These are phyloP conservation scores for Starmera amethionina DNA, from an alignment of 805 yeast species.

Conservation along the genomic window DNA sequence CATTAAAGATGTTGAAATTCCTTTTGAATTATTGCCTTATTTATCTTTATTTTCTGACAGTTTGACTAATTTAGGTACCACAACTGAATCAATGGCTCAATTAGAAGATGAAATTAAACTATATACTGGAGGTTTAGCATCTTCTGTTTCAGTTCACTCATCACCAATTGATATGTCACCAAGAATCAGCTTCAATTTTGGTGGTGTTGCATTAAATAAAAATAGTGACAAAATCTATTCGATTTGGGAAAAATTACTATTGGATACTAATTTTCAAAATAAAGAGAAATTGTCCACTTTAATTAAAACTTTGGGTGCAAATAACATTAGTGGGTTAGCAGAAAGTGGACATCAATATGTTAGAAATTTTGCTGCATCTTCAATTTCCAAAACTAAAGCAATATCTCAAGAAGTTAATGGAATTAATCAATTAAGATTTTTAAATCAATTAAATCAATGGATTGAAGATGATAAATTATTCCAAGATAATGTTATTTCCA, in stretches of 20 bases:
- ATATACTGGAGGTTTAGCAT: constrained; percentile 75
- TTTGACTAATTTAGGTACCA: constrained; percentile 82
- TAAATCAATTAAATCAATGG: constrained; percentile 46
- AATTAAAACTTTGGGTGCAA: constrained; percentile 65
- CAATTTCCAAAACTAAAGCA: constrained; percentile 47
- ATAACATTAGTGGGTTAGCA: constrained; percentile 69
- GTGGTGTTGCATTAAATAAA: constrained; percentile 62
- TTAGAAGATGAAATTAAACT: constrained; percentile 79
- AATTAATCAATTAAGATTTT: constrained; percentile 64
- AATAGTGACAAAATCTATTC: constrained; percentile 53
- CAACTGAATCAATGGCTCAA: constrained; percentile 55
- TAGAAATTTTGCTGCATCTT: constrained; percentile 52
- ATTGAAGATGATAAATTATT: constrained; percentile 38
- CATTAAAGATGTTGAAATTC: constrained; percentile 51
- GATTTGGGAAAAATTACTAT: constrained; percentile 59
- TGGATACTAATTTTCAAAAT: constrained; percentile 57
- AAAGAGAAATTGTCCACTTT: constrained; percentile 63
- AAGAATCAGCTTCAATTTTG: constrained; percentile 42
- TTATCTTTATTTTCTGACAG: constrained; percentile 73
- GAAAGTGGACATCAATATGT: constrained; percentile 88
- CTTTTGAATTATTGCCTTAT: constrained; percentile 53
- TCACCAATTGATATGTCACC: constrained; percentile 43
- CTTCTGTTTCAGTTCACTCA: constrained; percentile 47
- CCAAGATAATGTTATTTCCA: constrained; percentile 53
- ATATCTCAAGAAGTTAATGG: constrained; percentile 62